Conservation (phyloP, 2,329 filamentous ascomycete genomes). For the Penicillium italicum region DNA sequence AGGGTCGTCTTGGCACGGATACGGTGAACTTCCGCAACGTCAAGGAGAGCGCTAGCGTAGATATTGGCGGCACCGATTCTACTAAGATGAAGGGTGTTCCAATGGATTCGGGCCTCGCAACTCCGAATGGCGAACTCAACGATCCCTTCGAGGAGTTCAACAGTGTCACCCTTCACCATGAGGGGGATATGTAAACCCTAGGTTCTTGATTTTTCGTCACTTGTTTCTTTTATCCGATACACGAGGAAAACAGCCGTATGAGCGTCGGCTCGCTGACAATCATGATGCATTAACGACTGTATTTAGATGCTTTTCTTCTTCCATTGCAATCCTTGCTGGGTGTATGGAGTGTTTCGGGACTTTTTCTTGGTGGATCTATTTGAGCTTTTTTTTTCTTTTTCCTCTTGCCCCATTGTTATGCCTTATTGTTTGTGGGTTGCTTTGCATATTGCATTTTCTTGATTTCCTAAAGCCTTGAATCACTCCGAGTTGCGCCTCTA, state of each 20-base stretch:
- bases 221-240: conserved; percentile 12
- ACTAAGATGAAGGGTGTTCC: conserved; percentile 69
- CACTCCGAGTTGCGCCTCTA: not conserved
- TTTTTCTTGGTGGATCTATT: conserved; percentile 15
- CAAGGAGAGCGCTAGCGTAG: conserved; percentile 93
- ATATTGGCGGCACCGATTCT: conserved; percentile 50
- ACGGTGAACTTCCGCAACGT: conserved; percentile 97
- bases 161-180: conserved; percentile 94
- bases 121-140: conserved; percentile 72
- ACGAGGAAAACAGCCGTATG: conserved; percentile 18
- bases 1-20: conserved; percentile 76
- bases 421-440: conserved; percentile 6
- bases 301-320: conserved; percentile 21
- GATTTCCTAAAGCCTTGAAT: conserved; percentile 13
- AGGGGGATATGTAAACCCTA: conserved; percentile 60
- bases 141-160: conserved; percentile 99
- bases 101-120: conserved; percentile 78
- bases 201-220: conserved; percentile 9
- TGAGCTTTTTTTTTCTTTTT: conserved; percentile 4
- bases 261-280: conserved; percentile 31
- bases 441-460: conserved; percentile 21
- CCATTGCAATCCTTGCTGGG: conserved; percentile 24
- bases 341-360: conserved; percentile 26
- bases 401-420: not conserved
- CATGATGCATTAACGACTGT: conserved; percentile 36